These are phyloP conservation scores for Trichoderma cornu-damae DNA, from an alignment of 2,329 filamentous ascomycete genomes.

Conservation along the genomic window DNA sequence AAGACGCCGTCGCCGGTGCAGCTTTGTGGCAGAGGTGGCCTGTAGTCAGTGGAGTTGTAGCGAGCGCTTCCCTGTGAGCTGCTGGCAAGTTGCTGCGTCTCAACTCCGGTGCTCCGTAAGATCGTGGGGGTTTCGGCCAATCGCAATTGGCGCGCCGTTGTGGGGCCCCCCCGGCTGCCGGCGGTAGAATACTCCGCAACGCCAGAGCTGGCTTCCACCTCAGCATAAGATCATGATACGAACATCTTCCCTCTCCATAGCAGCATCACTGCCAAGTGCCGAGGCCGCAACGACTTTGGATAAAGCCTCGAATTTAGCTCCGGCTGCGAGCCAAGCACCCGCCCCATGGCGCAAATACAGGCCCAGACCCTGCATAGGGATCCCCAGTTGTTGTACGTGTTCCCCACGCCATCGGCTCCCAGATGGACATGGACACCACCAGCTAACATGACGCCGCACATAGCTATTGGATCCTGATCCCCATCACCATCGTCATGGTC, in stretches of 20 bases:
- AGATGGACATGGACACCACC: constrained; percentile 20
- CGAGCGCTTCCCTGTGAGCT: not conserved
- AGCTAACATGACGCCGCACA: constrained; percentile 23
- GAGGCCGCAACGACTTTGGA: not conserved
- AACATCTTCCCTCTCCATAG: not conserved
- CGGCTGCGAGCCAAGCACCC: constrained; percentile 43
- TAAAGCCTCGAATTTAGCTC: not conserved
- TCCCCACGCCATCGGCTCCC: not conserved
- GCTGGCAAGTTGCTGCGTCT: not conserved
- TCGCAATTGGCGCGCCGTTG: too few species aligned
- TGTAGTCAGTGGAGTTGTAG: constrained; percentile 18
- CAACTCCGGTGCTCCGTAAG: too few species aligned
- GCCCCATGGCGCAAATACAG: constrained; percentile 77
- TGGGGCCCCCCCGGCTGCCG: constrained; percentile 1
- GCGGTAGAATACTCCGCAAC: constrained; percentile 17
- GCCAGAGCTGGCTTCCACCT: constrained; percentile 4
- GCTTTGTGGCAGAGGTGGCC: constrained; percentile 19
- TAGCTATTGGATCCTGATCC: constrained; percentile 98
- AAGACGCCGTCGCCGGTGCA: not conserved
- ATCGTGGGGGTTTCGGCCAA: too few species aligned
- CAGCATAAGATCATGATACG: not conserved
- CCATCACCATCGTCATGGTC: constrained; percentile 97
- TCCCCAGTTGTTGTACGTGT: constrained; percentile 87
- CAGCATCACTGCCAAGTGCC: constrained; percentile 2
- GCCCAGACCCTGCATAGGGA: constrained; percentile 97